Evolutionary conservation across 345 rosid genomes (phyloP).

Genomic region (Gossypium turneri): DNA sequence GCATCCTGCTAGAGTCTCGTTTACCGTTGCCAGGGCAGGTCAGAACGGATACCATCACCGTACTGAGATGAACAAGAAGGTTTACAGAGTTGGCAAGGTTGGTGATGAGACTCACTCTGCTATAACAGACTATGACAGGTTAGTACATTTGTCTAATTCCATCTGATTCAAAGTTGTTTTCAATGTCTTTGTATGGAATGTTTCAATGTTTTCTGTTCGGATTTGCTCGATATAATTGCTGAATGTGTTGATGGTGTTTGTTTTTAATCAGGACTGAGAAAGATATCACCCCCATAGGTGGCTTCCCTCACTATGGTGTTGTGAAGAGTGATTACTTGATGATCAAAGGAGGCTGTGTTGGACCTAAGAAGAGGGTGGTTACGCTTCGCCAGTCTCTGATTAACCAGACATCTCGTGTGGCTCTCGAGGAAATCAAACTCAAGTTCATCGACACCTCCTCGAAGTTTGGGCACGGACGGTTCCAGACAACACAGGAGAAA

Average conservation of each 20-base stretch:
- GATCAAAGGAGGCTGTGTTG: not conserved
- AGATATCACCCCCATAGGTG: not conserved
- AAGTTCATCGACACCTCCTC: conserved; percentile 6
- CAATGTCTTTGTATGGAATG: not conserved
- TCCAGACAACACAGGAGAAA: not conserved
- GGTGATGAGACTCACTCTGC: not conserved
- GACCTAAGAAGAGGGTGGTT: not conserved
- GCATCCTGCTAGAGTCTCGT: not conserved
- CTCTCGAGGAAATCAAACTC: conserved; percentile 8
- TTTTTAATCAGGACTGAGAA: not conserved
- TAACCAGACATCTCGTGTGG: conserved; percentile 2
- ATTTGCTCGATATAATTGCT: not conserved
- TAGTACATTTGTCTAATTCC: not conserved
- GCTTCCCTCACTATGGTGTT: not conserved
- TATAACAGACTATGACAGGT: not conserved
- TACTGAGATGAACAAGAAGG: not conserved
- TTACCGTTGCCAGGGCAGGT: not conserved
- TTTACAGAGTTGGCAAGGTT: not conserved
- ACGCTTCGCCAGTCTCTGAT: not conserved
- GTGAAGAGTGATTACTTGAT: not conserved
- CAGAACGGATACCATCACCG: not conserved
- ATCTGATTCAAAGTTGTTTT: not conserved
- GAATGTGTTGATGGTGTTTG: not conserved
- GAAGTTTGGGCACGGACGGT: not conserved
- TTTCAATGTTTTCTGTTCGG: not conserved